These are phyloP conservation scores for Orbilia oligospora DNA, from an alignment of 2,329 filamentous ascomycete species.

Conservation along the genomic window DNA sequence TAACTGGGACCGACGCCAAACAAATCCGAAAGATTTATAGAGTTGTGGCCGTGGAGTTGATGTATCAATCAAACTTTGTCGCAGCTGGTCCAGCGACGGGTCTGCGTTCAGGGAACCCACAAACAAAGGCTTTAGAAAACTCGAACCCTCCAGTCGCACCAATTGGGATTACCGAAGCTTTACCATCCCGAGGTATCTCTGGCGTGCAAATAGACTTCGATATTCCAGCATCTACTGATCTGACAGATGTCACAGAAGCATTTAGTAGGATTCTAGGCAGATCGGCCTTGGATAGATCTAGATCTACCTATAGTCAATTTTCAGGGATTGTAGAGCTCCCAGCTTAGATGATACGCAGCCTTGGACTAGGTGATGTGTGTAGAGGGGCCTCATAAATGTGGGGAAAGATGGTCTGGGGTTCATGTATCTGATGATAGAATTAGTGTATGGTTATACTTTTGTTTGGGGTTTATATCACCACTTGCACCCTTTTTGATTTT, in stretches of 20 bases:
- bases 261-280: neutral
- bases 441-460: too few species aligned
- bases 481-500: neutral
- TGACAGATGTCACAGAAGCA: neutral
- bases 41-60: neutral
- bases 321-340: neutral
- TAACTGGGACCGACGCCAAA: slow-evolving; percentile 29
- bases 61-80: slow-evolving; percentile 6
- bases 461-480: too few species aligned
- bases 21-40: slow-evolving; percentile 29
- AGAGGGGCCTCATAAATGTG: too few species aligned
- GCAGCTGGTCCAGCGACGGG: neutral
- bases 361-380: neutral
- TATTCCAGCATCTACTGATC: neutral
- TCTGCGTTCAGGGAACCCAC: too few species aligned
- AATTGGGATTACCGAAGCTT: neutral
- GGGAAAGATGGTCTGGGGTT: neutral
- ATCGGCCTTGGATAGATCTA: neutral
- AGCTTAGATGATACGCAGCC: neutral
- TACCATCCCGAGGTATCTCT: neutral
- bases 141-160: neutral
- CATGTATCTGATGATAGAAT: neutral
- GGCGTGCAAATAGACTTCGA: neutral
- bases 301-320: too few species aligned
- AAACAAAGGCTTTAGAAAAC: too few species aligned